A percentile compares a stretch with the other conserved stretches of the same genome.
phyloP scores from a whole-genome alignment of 2,329 filamentous ascomycete species.

The Neonectria coccinea region DNA sequence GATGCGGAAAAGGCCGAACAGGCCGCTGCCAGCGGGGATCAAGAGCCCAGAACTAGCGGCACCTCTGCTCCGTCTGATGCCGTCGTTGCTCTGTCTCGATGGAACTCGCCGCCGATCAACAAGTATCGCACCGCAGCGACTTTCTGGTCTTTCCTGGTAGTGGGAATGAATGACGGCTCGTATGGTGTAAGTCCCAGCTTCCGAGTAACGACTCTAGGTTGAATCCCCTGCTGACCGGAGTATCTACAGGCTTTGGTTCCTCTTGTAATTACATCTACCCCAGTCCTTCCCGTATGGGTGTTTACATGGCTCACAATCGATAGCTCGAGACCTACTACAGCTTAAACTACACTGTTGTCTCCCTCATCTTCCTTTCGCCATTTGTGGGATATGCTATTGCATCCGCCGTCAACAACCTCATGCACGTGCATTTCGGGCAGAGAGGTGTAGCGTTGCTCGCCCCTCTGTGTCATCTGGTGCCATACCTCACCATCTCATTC shows the following conservation, averaged over 20 bases:
- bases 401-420: constrained; percentile 69
- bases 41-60: constrained; percentile 5
- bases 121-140: not conserved
- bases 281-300: not conserved
- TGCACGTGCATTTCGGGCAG: constrained; percentile 47
- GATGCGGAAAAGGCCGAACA: constrained; percentile 4
- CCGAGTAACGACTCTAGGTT: not conserved
- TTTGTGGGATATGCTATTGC: constrained; percentile 74
- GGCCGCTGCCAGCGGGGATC: not conserved
- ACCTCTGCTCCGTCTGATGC: constrained; percentile 1
- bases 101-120: constrained; percentile 7
- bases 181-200: constrained; percentile 2
- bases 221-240: not conserved
- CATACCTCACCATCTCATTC: constrained; percentile 71
- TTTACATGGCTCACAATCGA: not conserved
- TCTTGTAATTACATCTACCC: not conserved
- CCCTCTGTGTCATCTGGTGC: constrained; percentile 68
- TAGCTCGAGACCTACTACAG: constrained; percentile 64
- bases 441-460: constrained; percentile 72
- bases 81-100: constrained; percentile 8
- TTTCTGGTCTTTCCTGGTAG: constrained; percentile 11
- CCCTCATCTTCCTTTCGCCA: constrained; percentile 74
- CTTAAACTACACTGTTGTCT: constrained; percentile 71
- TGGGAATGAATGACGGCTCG: constrained; percentile 7
- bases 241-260: not conserved